phyloP scores from a whole-genome alignment of 2,329 filamentous ascomycete genomes.

The Emmonsia crescens region DNA sequence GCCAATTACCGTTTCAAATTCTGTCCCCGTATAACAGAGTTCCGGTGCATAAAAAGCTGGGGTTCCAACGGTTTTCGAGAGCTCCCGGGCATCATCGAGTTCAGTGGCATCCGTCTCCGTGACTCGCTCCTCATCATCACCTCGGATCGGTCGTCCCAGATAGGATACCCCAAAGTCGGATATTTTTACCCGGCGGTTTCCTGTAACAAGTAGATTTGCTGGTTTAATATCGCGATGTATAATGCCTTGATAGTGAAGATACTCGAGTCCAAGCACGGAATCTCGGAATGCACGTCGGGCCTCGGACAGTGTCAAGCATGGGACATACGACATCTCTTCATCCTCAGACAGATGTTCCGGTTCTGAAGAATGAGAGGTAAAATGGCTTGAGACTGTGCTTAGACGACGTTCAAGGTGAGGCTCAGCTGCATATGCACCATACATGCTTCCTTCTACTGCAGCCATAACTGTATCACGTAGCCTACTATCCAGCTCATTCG shows the following conservation, averaged over 20 bases:
- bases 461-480: conserved; percentile 27
- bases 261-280: conserved; percentile 85
- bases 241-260: conserved; percentile 78
- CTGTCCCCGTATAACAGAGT: conserved; percentile 77
- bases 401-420: conserved; percentile 57
- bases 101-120: conserved; percentile 76
- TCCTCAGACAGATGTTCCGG: conserved; percentile 41
- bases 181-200: conserved; percentile 82
- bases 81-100: conserved; percentile 82
- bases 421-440: conserved; percentile 55
- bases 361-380: conserved; percentile 35
- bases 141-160: conserved; percentile 75
- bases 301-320: conserved; percentile 77
- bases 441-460: conserved; percentile 69
- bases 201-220: conserved; percentile 82
- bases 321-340: conserved; percentile 86
- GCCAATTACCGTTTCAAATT: conserved; percentile 45
- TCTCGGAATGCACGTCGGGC: conserved; percentile 81
- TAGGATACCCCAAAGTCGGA: conserved; percentile 98
- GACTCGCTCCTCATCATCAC: conserved; percentile 66
- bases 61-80: conserved; percentile 97
- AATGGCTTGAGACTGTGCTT: conserved; percentile 63
- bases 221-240: conserved; percentile 80
- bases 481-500: conserved; percentile 27
- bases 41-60: conserved; percentile 97